These are phyloP conservation scores for Aphanomyces cochlioides DNA, from an alignment of 352 stramenopile species.

Conservation along the genomic window DNA sequence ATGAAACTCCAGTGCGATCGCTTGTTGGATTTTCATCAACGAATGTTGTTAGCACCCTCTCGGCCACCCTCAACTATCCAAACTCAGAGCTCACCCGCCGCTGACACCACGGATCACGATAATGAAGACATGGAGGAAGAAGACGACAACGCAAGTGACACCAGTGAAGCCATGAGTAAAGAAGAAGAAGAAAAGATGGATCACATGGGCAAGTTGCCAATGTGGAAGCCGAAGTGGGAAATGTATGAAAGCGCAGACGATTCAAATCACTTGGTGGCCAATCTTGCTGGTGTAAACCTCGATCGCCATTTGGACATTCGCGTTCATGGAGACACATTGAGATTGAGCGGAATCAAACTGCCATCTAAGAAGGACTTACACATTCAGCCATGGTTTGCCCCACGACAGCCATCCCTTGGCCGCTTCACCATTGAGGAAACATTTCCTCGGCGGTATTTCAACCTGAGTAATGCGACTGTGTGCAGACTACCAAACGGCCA, in stretches of 20 bases:
- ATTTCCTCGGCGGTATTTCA: not conserved
- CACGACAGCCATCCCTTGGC: not conserved
- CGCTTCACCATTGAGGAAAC: conserved; percentile 10
- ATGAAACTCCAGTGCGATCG: not conserved
- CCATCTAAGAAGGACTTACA: conserved; percentile 4
- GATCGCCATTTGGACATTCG: not conserved
- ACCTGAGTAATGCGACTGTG: not conserved
- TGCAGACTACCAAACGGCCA: not conserved
- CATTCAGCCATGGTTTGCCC: not conserved
- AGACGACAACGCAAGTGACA: not conserved
- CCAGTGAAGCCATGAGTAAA: not conserved
- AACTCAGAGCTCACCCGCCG: not conserved
- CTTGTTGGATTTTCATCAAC: not conserved
- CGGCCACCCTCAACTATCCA: not conserved
- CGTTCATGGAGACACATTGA: conserved; percentile 3
- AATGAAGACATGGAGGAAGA: conserved; percentile 8
- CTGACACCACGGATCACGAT: not conserved
- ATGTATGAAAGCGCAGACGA: not conserved
- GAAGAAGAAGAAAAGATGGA: conserved; percentile 1
- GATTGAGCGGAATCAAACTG: conserved; percentile 11
- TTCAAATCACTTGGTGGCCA: not conserved
- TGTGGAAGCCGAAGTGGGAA: conserved; percentile 3
- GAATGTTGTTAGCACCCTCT: not conserved
- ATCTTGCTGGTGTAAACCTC: conserved; percentile 12
- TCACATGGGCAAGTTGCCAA: not conserved